Evolutionary conservation across 225 moss, liverwort and hornwort genomes (phyloP).

Genomic region (Sphagnum contortum): DNA sequence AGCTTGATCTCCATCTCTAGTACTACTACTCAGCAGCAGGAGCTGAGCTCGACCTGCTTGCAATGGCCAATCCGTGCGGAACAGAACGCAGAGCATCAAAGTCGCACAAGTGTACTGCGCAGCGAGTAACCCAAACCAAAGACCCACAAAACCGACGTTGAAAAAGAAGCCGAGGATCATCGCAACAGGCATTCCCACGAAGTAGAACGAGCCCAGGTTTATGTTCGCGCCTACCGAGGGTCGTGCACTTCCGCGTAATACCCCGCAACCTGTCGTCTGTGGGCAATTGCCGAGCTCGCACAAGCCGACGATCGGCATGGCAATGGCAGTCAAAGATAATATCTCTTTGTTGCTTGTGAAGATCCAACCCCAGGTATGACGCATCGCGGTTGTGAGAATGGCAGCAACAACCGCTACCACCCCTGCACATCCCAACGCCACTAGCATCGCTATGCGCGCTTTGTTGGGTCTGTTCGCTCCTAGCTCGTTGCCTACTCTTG

Average conservation of each 20-base stretch:
- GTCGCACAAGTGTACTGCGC: conserved; percentile 82
- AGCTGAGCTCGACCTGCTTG: conserved; percentile 37
- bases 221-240: conserved; percentile 71
- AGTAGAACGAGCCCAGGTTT: conserved; percentile 78
- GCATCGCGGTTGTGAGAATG: conserved; percentile 64
- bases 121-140: conserved; percentile 88
- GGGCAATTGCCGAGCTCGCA: conserved; percentile 98
- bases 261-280: conserved; percentile 84
- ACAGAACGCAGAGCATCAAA: conserved; percentile 33
- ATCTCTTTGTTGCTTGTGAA: conserved; percentile 70
- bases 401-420: conserved; percentile 60
- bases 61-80: conserved; percentile 35
- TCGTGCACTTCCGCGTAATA: conserved; percentile 74
- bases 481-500: conserved; percentile 87
- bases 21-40: conserved; percentile 15
- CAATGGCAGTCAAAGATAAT: conserved; percentile 64
- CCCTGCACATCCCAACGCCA: conserved; percentile 53
- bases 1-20: not conserved
- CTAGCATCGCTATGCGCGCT: conserved; percentile 67
- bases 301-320: conserved; percentile 70
- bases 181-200: conserved; percentile 85
- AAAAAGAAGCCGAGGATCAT: conserved; percentile 76
- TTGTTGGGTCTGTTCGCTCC: conserved; percentile 72
- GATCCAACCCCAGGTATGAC: conserved; percentile 72
- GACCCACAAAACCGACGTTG: conserved; percentile 66